Percentiles rank a stretch among this genome's conserved stretches.
Evolutionary conservation across 192 early-diverging fungal species (phyloP).

Genomic region (Backusella luteola): DNA sequence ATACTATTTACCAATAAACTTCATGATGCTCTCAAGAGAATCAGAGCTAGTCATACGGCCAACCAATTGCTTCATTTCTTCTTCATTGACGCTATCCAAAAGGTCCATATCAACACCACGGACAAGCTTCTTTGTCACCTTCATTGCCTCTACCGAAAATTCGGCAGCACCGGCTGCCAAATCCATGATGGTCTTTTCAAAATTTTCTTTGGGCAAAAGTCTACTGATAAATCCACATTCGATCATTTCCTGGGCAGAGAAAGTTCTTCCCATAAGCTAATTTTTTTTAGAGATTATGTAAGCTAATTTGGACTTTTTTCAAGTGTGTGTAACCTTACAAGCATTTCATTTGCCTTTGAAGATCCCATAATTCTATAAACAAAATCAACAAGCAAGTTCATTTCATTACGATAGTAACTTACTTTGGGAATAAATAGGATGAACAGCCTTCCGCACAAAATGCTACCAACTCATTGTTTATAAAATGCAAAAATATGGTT

Average conservation of each 20-base stretch:
- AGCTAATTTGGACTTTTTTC: background rate
- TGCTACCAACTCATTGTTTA: slow-evolving; percentile 28
- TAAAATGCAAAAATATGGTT: background rate
- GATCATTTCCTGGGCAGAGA: slow-evolving; percentile 58
- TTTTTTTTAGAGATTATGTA: background rate
- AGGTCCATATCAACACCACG: slow-evolving; percentile 41
- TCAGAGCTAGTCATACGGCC: slow-evolving; percentile 28
- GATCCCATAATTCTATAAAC: slow-evolving; percentile 58
- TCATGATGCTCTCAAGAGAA: slow-evolving; percentile 18
- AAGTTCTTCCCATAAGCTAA: slow-evolving; percentile 52
- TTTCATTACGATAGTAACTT: background rate
- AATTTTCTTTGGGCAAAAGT: slow-evolving; percentile 48
- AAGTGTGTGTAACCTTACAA: slow-evolving; percentile 28
- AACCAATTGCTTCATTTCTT: slow-evolving; percentile 57
- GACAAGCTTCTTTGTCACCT: slow-evolving; percentile 54
- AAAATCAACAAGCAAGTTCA: background rate
- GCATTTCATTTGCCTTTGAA: slow-evolving; percentile 59
- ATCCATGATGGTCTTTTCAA: slow-evolving; percentile 46
- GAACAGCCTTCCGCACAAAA: slow-evolving; percentile 78
- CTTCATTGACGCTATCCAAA: slow-evolving; percentile 48
- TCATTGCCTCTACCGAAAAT: slow-evolving; percentile 55
- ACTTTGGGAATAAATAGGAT: slow-evolving; percentile 63
- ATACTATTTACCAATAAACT: slow-evolving; percentile 22
- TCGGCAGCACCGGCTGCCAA: slow-evolving; percentile 50
- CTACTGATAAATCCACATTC: slow-evolving; percentile 52